phyloP scores from a whole-genome alignment of 371 early-diverging fungal species.

The Gilbertella persicaria region DNA sequence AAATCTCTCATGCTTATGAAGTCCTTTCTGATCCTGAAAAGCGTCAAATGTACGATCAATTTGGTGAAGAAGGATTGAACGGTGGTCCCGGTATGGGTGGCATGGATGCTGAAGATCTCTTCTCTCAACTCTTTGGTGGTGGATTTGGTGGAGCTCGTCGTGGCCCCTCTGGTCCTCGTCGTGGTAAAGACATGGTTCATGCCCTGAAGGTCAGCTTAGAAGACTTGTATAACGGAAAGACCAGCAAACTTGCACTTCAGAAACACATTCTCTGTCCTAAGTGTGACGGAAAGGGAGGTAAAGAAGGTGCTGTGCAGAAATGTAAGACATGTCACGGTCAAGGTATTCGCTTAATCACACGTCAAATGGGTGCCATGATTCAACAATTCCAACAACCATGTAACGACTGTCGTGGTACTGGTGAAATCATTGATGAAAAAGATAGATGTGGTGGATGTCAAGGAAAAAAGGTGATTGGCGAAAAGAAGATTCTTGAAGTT shows the following conservation, averaged over 20 bases:
- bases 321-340: constrained; percentile 83
- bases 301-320: constrained; percentile 64
- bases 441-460: constrained; percentile 88
- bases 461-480: constrained; percentile 77
- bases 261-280: constrained; percentile 81
- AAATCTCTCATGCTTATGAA: constrained; percentile 93
- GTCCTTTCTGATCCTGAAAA: constrained; percentile 86
- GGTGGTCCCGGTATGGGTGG: constrained; percentile 64
- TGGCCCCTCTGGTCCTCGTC: constrained; percentile 72
- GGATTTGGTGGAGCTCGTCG: constrained; percentile 63
- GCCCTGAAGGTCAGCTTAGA: constrained; percentile 87
- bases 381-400: constrained; percentile 97
- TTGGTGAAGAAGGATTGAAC: constrained; percentile 84
- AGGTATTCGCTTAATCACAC: constrained; percentile 81
- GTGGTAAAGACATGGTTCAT: constrained; percentile 78
- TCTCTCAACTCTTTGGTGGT: constrained; percentile 84
- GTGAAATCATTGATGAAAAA: constrained; percentile 85
- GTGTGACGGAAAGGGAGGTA: constrained; percentile 85
- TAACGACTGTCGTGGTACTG: constrained; percentile 85
- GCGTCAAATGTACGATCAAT: constrained; percentile 78
- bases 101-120: constrained; percentile 85
- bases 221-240: constrained; percentile 93
- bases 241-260: constrained; percentile 86
- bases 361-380: constrained; percentile 97
- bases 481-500: constrained; percentile 88